These are phyloP conservation scores for Corylus americana DNA, from an alignment of 306 rosid species.

Conservation along the genomic window DNA sequence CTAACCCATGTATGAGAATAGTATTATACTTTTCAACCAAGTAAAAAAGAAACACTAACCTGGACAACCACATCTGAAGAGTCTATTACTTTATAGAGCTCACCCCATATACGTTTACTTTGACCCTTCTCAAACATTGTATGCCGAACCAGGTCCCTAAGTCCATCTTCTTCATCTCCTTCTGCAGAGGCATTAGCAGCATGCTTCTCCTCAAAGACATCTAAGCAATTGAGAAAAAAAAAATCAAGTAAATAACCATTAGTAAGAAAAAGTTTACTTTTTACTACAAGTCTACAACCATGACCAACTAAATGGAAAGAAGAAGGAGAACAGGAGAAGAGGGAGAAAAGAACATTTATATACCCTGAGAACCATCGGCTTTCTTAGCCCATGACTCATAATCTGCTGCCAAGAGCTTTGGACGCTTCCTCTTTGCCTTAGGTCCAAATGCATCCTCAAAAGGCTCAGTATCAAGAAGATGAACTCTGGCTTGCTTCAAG, in stretches of 20 bases:
- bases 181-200: constrained; percentile 45
- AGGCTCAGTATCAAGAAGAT: constrained; percentile 88
- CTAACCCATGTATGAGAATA: not conserved
- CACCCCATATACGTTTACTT: constrained; percentile 99
- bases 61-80: constrained; percentile 98
- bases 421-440: constrained; percentile 82
- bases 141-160: constrained; percentile 88
- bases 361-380: constrained; percentile 93
- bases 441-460: constrained; percentile 86
- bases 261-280: constrained; percentile 1
- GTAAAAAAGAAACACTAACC: constrained; percentile 42
- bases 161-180: constrained; percentile 66
- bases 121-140: constrained; percentile 98
- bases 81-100: constrained; percentile 97
- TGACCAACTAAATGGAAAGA: not conserved
- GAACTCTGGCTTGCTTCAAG: constrained; percentile 86
- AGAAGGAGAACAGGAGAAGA: not conserved
- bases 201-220: constrained; percentile 67
- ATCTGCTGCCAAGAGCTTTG: constrained; percentile 69
- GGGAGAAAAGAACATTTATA: not conserved
- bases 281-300: constrained; percentile 3
- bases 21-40: not conserved
- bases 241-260: constrained; percentile 10
- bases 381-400: constrained; percentile 79
- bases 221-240: constrained; percentile 36